Conservation (phyloP, 2,329 filamentous ascomycete species). For the Pyrenophora seminiperda region DNA sequence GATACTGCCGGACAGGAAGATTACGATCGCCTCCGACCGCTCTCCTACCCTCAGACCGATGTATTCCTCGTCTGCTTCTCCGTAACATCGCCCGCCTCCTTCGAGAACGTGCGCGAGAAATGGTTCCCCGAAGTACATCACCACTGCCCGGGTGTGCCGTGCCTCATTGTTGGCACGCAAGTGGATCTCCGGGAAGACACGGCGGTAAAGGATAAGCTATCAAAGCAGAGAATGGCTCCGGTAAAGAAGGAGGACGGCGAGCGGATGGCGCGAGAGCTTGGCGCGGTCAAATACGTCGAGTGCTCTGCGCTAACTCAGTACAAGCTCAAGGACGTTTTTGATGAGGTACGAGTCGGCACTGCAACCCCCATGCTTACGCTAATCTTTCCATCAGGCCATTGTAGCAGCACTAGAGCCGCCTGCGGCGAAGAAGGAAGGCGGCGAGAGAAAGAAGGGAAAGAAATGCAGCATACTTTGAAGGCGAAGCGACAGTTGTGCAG, state of each 20-base stretch:
- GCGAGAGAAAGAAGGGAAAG: slow-evolving; percentile 43
- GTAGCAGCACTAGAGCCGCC: slow-evolving; percentile 93
- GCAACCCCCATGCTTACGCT: slow-evolving; percentile 4
- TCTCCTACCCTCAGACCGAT: slow-evolving; percentile 98
- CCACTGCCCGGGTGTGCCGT: slow-evolving; percentile 96
- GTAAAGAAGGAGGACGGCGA: slow-evolving; percentile 93
- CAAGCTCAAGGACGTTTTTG: slow-evolving; percentile 98
- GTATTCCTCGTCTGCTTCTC: slow-evolving; percentile 99
- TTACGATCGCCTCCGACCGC: slow-evolving; percentile 94
- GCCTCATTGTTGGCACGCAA: slow-evolving; percentile 96
- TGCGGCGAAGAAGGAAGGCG: slow-evolving; percentile 68
- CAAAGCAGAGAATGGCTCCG: slow-evolving; percentile 94
- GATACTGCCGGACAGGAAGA: slow-evolving; percentile 99
- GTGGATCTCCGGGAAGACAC: slow-evolving; percentile 92
- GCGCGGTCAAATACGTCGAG: slow-evolving; percentile 97
- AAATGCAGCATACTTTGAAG: slow-evolving; percentile 47
- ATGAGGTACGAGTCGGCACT: slow-evolving; percentile 70
- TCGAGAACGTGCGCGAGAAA: slow-evolving; percentile 98
- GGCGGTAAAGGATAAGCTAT: slow-evolving; percentile 85
- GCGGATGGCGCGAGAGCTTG: slow-evolving; percentile 94
- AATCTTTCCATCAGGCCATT: slow-evolving; percentile 70
- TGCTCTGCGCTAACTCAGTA: slow-evolving; percentile 98
- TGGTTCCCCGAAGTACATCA: slow-evolving; percentile 99
- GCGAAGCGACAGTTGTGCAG: slow-evolving; percentile 3
- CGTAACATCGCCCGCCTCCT: slow-evolving; percentile 94